A percentile compares a stretch with the other conserved stretches of the same genome.
Conservation (phyloP, 768 basidiomycete genomes). For the Boletus patriciae region DNA sequence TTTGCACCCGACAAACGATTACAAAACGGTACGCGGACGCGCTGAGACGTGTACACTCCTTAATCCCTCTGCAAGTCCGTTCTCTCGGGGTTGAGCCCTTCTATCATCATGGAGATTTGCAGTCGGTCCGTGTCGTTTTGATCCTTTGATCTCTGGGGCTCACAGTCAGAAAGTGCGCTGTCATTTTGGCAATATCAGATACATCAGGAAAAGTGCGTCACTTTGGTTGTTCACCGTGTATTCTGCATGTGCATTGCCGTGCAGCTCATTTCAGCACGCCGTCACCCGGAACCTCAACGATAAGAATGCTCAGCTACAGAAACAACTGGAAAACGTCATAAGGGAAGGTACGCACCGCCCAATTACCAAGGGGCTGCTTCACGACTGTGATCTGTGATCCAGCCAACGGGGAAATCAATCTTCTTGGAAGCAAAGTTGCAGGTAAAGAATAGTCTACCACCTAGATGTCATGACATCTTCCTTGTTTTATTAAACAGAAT, state of each 20-base stretch:
- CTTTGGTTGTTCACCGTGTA: not conserved
- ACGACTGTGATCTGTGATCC: not conserved
- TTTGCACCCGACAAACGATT: constrained; percentile 84
- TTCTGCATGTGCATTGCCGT: constrained; percentile 2
- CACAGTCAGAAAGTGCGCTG: constrained; percentile 53
- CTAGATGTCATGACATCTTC: not conserved
- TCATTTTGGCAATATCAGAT: constrained; percentile 93
- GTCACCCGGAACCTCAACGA: constrained; percentile 79
- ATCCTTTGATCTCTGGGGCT: not conserved
- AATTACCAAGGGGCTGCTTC: not conserved
- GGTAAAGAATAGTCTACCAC: constrained; percentile 41
- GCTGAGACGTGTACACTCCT: not conserved
- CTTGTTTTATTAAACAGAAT: constrained; percentile 44
- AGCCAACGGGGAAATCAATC: constrained; percentile 78
- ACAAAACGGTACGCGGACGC: constrained; percentile 73
- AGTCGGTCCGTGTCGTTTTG: constrained; percentile 50
- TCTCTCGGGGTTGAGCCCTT: constrained; percentile 75
- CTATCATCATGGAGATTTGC: constrained; percentile 78
- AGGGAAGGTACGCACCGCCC: constrained; percentile 60
- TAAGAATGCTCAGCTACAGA: constrained; percentile 78
- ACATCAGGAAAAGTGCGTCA: constrained; percentile 73
- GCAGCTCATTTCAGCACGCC: constrained; percentile 74
- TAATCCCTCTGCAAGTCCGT: constrained; percentile 58
- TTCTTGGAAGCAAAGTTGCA: constrained; percentile 66
- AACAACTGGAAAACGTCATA: constrained; percentile 82